Conservation (phyloP, 2,329 filamentous ascomycete genomes). For the Penicillium oxalicum region DNA sequence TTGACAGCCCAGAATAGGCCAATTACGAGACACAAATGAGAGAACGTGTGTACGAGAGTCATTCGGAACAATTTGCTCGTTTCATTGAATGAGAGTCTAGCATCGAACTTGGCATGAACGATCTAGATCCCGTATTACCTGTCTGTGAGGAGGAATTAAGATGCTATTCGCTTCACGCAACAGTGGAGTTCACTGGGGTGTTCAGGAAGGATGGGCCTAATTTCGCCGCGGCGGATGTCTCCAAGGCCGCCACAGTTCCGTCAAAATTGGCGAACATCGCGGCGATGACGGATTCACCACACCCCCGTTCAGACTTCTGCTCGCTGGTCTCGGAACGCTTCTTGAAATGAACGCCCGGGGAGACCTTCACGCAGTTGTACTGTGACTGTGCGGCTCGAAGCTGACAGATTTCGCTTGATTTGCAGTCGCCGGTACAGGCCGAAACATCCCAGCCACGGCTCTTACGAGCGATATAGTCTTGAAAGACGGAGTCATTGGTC, state of each 20-base stretch:
- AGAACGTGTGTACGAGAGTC: conserved; percentile 1
- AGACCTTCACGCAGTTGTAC: conserved; percentile 46
- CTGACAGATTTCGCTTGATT: conserved; percentile 46
- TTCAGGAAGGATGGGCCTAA: conserved; percentile 11
- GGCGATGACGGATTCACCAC: conserved; percentile 14
- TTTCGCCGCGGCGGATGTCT: conserved; percentile 9
- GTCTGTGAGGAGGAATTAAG: too few species aligned
- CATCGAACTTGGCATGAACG: too few species aligned
- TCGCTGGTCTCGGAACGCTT: conserved; percentile 1
- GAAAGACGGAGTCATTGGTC: conserved; percentile 40
- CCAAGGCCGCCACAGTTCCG: conserved; percentile 7
- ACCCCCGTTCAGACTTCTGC: conserved; percentile 3
- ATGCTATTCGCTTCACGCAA: neutral
- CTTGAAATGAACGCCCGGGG: conserved; percentile 31
- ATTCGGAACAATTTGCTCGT: neutral
- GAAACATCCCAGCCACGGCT: conserved; percentile 43
- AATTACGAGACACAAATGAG: conserved; percentile 1
- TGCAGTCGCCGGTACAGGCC: conserved; percentile 41
- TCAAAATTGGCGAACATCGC: conserved; percentile 15
- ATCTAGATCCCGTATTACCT: too few species aligned
- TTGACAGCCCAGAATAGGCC: neutral
- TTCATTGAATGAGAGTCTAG: neutral
- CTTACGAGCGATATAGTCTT: conserved; percentile 44
- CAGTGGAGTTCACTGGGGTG: conserved; percentile 9
- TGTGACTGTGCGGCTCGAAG: conserved; percentile 47